Evolutionary conservation across 2,329 filamentous ascomycete genomes (phyloP), one percentile per base, ranked within the genome.

Genomic region (Colletotrichum tropicicola): DNA sequence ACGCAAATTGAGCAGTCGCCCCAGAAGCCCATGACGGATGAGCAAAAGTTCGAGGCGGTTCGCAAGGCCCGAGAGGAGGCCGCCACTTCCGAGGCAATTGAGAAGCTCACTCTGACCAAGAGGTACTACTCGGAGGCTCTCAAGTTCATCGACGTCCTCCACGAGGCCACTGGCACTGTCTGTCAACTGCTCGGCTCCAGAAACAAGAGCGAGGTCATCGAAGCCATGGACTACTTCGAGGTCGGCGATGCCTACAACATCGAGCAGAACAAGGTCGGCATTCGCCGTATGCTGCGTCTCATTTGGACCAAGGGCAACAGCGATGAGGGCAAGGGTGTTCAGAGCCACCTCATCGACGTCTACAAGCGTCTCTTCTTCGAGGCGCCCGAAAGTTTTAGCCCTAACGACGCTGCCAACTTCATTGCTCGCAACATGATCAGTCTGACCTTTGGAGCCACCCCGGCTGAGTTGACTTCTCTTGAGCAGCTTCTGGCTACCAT

Each of bases 241-340:
- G 89, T 97, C 45, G 91, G 96, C 45, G 94, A 99, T 76, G 95
- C 94, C 6, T 98, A 98, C 84, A 96, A 97, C 77, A 91, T 99
- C 63, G 92, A 98, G 76, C 93, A 96, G 70, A 94, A 97, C 74
- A 94, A 97, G 77, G 81, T 91, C 39, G 96, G 97, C 61, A 98
- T 99, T 73, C 89, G 95, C 64, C 91, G 94, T 61, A 99, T 99
- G 96, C 85, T 99, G 68, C 91, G 95, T 56, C 85, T 99, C 19
- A 99, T 99, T 77, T 99, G 96, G 96, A 99, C 96, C 68, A 99
- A 99, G 80, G 95, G 96, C 71, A 99, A 98, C 79, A 98, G 94
- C 72, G 96, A 99, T 73, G 97, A 99, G 83, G 96, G 97, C 72
- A 99, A 98, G 80, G 96, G 96, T 59, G 94, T 99, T 2, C 97